Evolutionary conservation across 495 filamentous ascomycete species (phyloP).

Genomic region (Aspergillus coremiiformis): DNA sequence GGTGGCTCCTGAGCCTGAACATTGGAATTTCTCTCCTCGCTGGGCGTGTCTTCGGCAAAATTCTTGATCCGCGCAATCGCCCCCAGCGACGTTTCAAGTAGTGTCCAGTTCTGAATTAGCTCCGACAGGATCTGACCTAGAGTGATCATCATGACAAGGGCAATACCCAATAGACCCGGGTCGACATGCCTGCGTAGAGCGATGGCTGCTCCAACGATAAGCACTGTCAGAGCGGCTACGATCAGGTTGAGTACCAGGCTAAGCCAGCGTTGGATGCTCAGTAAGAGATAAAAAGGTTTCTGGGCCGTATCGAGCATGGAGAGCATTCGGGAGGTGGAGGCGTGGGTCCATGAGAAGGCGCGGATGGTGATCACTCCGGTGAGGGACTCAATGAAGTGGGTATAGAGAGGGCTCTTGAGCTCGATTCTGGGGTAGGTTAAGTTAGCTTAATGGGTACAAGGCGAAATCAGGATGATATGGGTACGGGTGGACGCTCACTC

Average conservation of each 20-base stretch:
- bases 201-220: slow-evolving; percentile 16
- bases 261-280: slow-evolving; percentile 37
- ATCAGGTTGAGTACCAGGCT: slow-evolving; percentile 20
- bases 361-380: slow-evolving; percentile 34
- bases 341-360: slow-evolving; percentile 31
- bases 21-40: slow-evolving; percentile 15
- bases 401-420: slow-evolving; percentile 35
- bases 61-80: slow-evolving; percentile 23
- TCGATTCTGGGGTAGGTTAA: slow-evolving; percentile 21
- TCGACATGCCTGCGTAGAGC: slow-evolving; percentile 13
- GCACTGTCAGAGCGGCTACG: slow-evolving; percentile 18
- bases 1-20: slow-evolving; percentile 1
- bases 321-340: slow-evolving; percentile 8
- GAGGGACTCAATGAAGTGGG: slow-evolving; percentile 36
- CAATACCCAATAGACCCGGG: slow-evolving; percentile 24
- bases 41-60: slow-evolving; percentile 26
- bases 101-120: slow-evolving; percentile 21
- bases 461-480: neutral
- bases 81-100: slow-evolving; percentile 24
- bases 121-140: slow-evolving; percentile 14
- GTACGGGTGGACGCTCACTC: slow-evolving; percentile 31
- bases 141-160: slow-evolving; percentile 22
- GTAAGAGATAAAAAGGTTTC: slow-evolving; percentile 35
- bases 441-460: neutral
- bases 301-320: slow-evolving; percentile 21